phyloP scores from a whole-genome alignment of 768 basidiomycete genomes.

The Dentipellis fragilis region DNA sequence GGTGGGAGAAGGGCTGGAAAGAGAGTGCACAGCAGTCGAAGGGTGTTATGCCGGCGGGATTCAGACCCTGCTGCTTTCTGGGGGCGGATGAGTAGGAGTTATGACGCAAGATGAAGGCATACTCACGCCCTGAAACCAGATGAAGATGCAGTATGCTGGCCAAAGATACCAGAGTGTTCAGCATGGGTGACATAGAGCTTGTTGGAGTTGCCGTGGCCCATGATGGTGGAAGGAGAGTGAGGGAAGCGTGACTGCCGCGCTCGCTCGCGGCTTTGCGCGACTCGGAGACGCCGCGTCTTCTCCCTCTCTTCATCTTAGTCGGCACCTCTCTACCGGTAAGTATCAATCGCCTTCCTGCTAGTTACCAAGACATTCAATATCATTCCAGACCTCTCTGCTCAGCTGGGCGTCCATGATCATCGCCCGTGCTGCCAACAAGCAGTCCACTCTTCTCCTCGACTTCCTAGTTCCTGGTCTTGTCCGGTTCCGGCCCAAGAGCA shows the following conservation, averaged over 20 bases:
- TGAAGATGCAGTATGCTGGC: constrained; percentile 69
- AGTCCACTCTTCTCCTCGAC: constrained; percentile 25
- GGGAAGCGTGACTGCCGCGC: neutral
- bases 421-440: constrained; percentile 6
- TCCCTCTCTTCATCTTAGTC: too few relatives aligned
- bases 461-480: constrained; percentile 31
- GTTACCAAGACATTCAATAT: too few relatives aligned
- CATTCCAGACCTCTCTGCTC: too few relatives aligned
- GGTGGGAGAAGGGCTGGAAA: constrained; percentile 81
- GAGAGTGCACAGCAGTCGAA: constrained; percentile 91
- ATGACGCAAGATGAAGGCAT: neutral
- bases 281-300: neutral
- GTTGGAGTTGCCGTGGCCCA: constrained; percentile 84
- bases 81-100: constrained; percentile 11
- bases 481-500: neutral
- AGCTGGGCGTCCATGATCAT: constrained; percentile 11
- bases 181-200: constrained; percentile 87
- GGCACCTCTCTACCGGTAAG: too few relatives aligned
- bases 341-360: too few relatives aligned
- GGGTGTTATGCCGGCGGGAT: constrained; percentile 56
- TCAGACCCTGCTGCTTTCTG: constrained; percentile 61
- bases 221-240: constrained; percentile 17
- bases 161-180: constrained; percentile 73
- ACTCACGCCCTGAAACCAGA: constrained; percentile 61
- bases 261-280: neutral